A percentile compares a stretch with the other conserved stretches of the same genome.
phyloP scores from a whole-genome alignment of 176 grass and related monocot genomes.

The Hordeum vulgare region MorexV3_pseudomolecules_assembly NC_058519.1:112491853-112492352 shows the following conservation, averaged over 20 bases:
- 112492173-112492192: background rate
- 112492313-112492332: conserved; percentile 72
- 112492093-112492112: background rate
- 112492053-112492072: background rate
- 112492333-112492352: conserved; percentile 62
- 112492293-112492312: conserved; percentile 85
- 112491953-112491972: background rate
- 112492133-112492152: background rate
- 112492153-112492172: background rate
- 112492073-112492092: background rate
- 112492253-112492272: background rate
- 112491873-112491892: conserved; percentile 74
- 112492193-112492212: background rate
- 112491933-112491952: too few relatives aligned
- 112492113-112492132: background rate
- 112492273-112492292: conserved; percentile 62
- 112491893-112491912: background rate
- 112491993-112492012: too few relatives aligned
- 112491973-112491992: too few relatives aligned
- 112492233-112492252: background rate
- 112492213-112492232: background rate
- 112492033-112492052: background rate
- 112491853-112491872: conserved; percentile 53
- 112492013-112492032: too few relatives aligned
- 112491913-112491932: background rate